Base-by-base conservation (phyloP, 495 filamentous ascomycete genomes). In the Penicillium ochrochloron region DNA sequence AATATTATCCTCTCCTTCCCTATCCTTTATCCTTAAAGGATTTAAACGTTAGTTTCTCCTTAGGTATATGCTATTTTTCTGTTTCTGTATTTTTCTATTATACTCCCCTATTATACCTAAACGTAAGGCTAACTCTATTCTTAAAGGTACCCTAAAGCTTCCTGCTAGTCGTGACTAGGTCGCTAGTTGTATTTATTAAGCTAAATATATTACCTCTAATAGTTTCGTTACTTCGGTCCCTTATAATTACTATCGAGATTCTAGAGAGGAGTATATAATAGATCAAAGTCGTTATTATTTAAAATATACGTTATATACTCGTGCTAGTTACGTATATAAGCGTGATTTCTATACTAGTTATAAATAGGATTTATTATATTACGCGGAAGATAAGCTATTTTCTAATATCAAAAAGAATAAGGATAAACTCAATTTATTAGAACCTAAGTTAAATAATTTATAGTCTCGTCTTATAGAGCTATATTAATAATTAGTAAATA, bases 391-490 rank as follows among this genome's bases (percentile, higher is more conserved):
- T 27, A 58, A 58, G 35, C 14, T 58, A 25, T 27, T n/a, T 8
- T 39, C 19, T 12, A 19, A 42, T 58, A 39, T 58, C 17, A 4
- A 39, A 39, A 42, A 41, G 34, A 42, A 39, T 58, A 29, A 58
- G 15, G 33, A 58, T 27, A 34, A 58, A 29, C 39, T 58, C 21
- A 35, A 58, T 27, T 42, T 58, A n/a, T 39, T 58, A 42, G 35
- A 58, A 27, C 55, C 55, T 6, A n/a, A 58, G 21, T 42, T 58
- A 29, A 58, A 19, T 6, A 11, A 42, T 15, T 27, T 58, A 35
- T 29, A 58, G 14, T 5, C 29, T 39, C 14, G 14, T 29, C 39
- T 58, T n/a, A 21, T n/a, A 4, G n/a, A 41, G 23, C 19, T 58
- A 41, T n/a, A 58, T 53, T 19, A 53, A 33, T n/a, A 53, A 8